Evolutionary conservation across 345 rosid genomes (phyloP), one percentile per base, ranked within the genome.

Genomic region (Barbarea vulgaris): DNA sequence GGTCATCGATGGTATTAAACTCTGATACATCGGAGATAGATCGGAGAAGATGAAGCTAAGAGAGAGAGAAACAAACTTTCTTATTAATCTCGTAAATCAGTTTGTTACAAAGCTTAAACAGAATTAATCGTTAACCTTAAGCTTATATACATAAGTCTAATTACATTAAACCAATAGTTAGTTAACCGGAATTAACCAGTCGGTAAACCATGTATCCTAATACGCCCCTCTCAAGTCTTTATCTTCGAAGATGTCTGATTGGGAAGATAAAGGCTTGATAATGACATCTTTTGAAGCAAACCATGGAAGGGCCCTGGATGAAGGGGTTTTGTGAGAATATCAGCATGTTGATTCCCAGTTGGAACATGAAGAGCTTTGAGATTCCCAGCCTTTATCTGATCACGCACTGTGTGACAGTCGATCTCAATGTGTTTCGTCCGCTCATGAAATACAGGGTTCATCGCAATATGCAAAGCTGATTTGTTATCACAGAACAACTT

Each of bases 371-470:
- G 0, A 0, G 52, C 0, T 3, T 47, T 47, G 5, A 47, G 22
- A 0, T 9, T 47, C 0, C 12, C 12, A 0, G 0, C 5, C 3
- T 47, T 47, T 0, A 47, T 18, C 5, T 47, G 24, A 47, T 47
- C 60, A 0, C 12, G 0, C 0, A 31, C 7, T 0, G 41, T 57
- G 0, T 57, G 41, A 0, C 62, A 30, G 2, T 57, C 62, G 0
- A 31, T n/a, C 9, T 57, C 14, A 0, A 57, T 30, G 0, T 57
- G 41, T 0, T 57, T 57, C 0, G 24, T 57, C 0, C 41, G 2
- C 0, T 57, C 62, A 8, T 57, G 14, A 1, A 57, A 57, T 0
- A 57, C 62, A 0, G 15, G 62, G 1, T 57, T 57, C 2, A 19
- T 30, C 0, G 62, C 41, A 0, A 57, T 3, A 3, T 57, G 41